Base-by-base conservation (phyloP, 108 stramenopile species). In the Skeletonema costatum region DNA sequence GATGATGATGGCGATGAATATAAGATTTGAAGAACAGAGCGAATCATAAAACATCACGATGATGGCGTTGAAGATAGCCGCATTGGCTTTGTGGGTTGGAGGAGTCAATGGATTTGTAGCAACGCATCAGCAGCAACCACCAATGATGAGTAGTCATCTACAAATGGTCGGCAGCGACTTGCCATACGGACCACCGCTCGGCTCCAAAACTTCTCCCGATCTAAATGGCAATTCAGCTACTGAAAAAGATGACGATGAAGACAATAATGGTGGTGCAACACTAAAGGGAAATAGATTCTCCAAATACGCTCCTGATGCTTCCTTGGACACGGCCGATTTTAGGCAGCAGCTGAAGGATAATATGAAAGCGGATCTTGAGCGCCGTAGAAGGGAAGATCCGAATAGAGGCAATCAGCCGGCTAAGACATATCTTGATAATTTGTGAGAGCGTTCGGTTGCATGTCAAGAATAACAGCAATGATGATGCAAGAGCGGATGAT, bases 321-420 rank as follows among this genome's bases (percentile, higher is more conserved):
- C 31, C 32, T 53, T 85, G 30, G 59, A 68, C 33, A 69, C 62
- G 12, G 64, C 62, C n/a, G 84, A 85, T n/a, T 85, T 85, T 67
- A 68, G 75, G 30, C 14, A 44, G 39, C 75, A 81, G 60, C 64
- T 85, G 29, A 76, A 76, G 42, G 80, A 85, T 14, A 85, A 85
- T 39, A 85, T 85, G 84, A 85, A 85, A 66, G 79, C 76, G 0
- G 80, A 85, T 62, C 59, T 85, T 2, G 84, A 85, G 50, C 31
- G 80, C 25, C 36, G 84, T 61, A 76, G 82, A 46, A 70, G 61
- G 35, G 58, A 51, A 63, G 76, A 72, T 71, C 84, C 84, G 3
- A 81, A 85, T 41, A 66, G 84, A 68, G 84, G 83, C 16, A 84
- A 84, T 50, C 83, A 84, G 32, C 73, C 78, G 21, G 76, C 83